A percentile compares a stretch with the other conserved stretches of the same genome.
These are phyloP conservation scores for Kwoniella shivajii DNA, from an alignment of 1,284 basidiomycete genomes.

Conservation along the genomic window DNA sequence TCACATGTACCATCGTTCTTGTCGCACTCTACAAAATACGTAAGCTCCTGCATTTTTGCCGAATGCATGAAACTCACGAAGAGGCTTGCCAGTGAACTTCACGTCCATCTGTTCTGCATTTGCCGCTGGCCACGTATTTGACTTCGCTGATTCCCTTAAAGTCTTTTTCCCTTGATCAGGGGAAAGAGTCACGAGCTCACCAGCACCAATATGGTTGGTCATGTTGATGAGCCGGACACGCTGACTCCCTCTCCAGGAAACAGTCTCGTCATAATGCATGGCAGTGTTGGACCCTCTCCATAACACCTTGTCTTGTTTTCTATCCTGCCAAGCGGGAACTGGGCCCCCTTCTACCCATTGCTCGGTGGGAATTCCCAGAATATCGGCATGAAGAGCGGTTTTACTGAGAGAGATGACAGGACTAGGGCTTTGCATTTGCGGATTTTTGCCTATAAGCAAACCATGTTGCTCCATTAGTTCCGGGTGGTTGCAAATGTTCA, in stretches of 20 bases:
- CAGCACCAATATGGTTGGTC: conserved; percentile 2
- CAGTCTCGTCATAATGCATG: conserved; percentile 23
- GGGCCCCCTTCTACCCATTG: conserved; percentile 35
- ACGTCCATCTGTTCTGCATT: conserved; percentile 72
- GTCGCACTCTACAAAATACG: conserved; percentile 36
- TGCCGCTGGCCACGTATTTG: conserved; percentile 57
- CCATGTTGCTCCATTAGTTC: conserved; percentile 42
- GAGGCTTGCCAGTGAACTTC: conserved; percentile 39
- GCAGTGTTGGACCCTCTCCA: conserved; percentile 52
- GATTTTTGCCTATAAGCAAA: conserved; percentile 32
- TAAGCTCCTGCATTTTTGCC: neutral
- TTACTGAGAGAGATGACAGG: conserved; percentile 48
- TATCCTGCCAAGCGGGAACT: conserved; percentile 36
- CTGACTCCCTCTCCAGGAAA: conserved; percentile 41
- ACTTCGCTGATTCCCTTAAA: neutral
- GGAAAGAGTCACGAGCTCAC: neutral
- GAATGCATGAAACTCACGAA: conserved; percentile 31
- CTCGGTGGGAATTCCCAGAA: conserved; percentile 50
- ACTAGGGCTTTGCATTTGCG: conserved; percentile 25
- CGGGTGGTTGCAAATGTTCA: conserved; percentile 40
- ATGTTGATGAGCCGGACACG: conserved; percentile 36
- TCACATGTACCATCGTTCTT: conserved; percentile 44
- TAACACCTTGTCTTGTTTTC: conserved; percentile 30
- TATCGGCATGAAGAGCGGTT: conserved; percentile 45
- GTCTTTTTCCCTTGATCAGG: neutral